Conservation (phyloP, 2,329 filamentous ascomycete species). For the Scolecobasidium constrictum region DNA sequence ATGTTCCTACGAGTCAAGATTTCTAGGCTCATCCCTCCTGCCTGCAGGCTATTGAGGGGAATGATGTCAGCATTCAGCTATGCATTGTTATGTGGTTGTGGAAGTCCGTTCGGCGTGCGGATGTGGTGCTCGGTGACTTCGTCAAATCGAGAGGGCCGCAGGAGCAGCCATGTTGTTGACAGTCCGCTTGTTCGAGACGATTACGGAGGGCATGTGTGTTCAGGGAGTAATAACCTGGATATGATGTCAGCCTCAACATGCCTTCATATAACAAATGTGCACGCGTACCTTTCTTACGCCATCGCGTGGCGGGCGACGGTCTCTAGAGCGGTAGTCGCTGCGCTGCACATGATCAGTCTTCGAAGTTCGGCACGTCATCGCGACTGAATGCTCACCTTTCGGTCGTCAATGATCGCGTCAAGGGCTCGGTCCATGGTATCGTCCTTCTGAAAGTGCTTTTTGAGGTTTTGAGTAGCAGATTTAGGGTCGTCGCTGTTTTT, state of each 20-base stretch:
- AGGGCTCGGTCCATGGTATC: conserved; percentile 49
- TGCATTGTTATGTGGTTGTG: conserved; percentile 2
- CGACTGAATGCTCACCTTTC: conserved; percentile 34
- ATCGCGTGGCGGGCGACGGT: conserved; percentile 12
- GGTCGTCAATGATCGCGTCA: conserved; percentile 53
- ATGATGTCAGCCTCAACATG: neutral
- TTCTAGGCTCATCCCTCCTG: conserved; percentile 45
- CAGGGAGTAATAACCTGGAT: conserved; percentile 25
- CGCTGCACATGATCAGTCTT: conserved; percentile 8
- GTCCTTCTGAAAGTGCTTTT: neutral
- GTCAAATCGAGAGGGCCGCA: neutral
- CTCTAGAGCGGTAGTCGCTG: conserved; percentile 11
- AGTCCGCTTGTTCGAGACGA: neutral
- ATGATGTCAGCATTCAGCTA: conserved; percentile 23
- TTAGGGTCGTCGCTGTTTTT: neutral
- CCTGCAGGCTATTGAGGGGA: conserved; percentile 20
- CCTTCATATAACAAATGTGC: conserved; percentile 4
- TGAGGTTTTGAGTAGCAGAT: neutral
- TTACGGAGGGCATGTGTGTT: conserved; percentile 24
- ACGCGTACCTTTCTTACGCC: conserved; percentile 23
- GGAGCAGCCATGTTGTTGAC: neutral
- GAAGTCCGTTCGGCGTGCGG: neutral
- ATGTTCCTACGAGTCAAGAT: conserved; percentile 55
- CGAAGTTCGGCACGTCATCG: neutral
- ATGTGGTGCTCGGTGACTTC: neutral